Conservation (phyloP, 352 stramenopile genomes). For the Globisporangium acanthophoron region DNA sequence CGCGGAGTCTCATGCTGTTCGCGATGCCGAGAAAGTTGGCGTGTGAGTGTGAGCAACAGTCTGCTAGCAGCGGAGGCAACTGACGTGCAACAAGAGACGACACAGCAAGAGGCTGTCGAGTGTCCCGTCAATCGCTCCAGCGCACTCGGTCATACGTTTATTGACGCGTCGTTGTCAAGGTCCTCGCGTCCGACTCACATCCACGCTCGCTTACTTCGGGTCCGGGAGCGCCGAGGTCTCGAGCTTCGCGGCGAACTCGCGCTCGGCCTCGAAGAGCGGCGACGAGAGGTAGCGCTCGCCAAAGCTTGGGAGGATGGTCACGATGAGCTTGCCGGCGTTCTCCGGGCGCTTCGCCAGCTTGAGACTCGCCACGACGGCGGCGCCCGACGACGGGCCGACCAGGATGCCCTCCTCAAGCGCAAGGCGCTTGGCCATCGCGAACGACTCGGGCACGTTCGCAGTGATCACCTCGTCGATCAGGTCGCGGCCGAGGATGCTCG, state of each 20-base stretch:
- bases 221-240: constrained; percentile 38
- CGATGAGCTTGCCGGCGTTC: constrained; percentile 84
- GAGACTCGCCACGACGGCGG: constrained; percentile 80
- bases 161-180: background rate
- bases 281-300: constrained; percentile 86
- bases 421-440: constrained; percentile 83
- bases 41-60: no score
- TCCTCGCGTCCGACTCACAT: background rate
- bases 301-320: constrained; percentile 89
- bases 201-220: constrained; percentile 12
- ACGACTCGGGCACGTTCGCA: constrained; percentile 70
- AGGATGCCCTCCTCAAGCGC: constrained; percentile 84
- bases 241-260: constrained; percentile 63
- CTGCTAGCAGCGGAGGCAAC: no score
- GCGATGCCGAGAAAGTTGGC: no score
- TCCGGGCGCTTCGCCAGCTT: constrained; percentile 77
- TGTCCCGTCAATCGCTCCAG: background rate
- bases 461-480: constrained; percentile 90
- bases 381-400: constrained; percentile 82
- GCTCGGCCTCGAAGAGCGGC: constrained; percentile 73
- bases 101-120: background rate
- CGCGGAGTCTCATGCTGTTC: background rate
- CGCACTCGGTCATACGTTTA: background rate
- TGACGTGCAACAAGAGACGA: background rate
- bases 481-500: constrained; percentile 69